Evolutionary conservation across 192 early-diverging fungal genomes (phyloP).

Genomic region (Coemansia erecta): DNA sequence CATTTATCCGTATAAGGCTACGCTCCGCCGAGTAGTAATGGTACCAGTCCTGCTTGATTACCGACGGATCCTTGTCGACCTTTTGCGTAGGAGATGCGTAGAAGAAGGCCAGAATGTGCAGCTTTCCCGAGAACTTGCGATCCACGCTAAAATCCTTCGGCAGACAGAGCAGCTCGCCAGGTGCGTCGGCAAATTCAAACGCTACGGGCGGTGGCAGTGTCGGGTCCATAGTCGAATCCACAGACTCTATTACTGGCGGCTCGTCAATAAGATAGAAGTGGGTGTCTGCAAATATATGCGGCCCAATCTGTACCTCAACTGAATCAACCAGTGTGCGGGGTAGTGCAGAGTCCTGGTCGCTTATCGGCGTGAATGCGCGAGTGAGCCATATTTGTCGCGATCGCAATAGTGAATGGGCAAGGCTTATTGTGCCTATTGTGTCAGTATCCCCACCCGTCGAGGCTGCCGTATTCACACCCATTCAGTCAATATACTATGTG

Average conservation of each 20-base stretch:
- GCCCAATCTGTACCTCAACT: slow-evolving; percentile 56
- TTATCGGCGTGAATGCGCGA: slow-evolving; percentile 23
- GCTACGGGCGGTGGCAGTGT: slow-evolving; percentile 29
- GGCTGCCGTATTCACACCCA: neutral
- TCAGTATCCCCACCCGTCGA: neutral
- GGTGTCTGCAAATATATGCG: slow-evolving; percentile 54
- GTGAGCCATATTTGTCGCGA: slow-evolving; percentile 43
- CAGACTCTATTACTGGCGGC: neutral
- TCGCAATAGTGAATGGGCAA: slow-evolving; percentile 40
- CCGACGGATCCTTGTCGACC: slow-evolving; percentile 8
- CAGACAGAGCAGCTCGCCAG: slow-evolving; percentile 52
- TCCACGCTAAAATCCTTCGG: slow-evolving; percentile 59
- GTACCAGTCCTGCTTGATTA: slow-evolving; percentile 19
- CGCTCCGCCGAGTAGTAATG: slow-evolving; percentile 16
- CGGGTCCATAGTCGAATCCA: neutral
- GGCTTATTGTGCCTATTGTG: slow-evolving; percentile 21
- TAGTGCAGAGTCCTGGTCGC: neutral
- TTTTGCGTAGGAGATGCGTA: slow-evolving; percentile 13
- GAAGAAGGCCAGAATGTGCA: slow-evolving; percentile 14
- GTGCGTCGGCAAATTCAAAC: slow-evolving; percentile 59
- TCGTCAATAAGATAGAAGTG: slow-evolving; percentile 34
- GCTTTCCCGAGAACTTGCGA: slow-evolving; percentile 15
- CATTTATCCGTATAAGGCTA: slow-evolving; percentile 19
- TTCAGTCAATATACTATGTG: neutral
- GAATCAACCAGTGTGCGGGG: slow-evolving; percentile 21